Percentiles rank a stretch among this genome's conserved stretches.
These are phyloP conservation scores for Chytriomyces hyalinus DNA, from an alignment of 192 early-diverging fungal genomes.

Conservation along the genomic window DNA sequence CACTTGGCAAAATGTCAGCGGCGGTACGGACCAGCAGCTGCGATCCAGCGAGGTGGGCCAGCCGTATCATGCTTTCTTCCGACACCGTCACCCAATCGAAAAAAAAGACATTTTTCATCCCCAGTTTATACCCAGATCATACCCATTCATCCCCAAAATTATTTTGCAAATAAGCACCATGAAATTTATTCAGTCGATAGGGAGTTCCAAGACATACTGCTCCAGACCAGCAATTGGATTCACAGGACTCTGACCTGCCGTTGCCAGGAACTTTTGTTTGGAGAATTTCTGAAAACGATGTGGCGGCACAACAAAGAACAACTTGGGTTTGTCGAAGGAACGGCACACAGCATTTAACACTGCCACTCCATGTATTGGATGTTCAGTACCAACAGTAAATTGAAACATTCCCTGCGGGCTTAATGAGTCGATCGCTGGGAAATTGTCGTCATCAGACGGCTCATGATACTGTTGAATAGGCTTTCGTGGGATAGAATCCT, in stretches of 20 bases:
- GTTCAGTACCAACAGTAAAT: constrained; percentile 37
- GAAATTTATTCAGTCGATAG: constrained; percentile 18
- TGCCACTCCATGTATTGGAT: constrained; percentile 35
- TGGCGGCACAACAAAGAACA: not conserved
- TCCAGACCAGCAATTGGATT: constrained; percentile 16
- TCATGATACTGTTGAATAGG: constrained; percentile 33
- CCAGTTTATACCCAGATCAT: too few relatives aligned
- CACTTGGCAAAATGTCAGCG: too few relatives aligned
- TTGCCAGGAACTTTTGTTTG: constrained; percentile 32
- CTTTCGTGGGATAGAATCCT: constrained; percentile 28
- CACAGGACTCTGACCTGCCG: not conserved
- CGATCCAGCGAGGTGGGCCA: too few relatives aligned
- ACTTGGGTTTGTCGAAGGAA: constrained; percentile 19
- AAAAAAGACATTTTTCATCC: too few relatives aligned
- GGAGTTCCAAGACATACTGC: constrained; percentile 38
- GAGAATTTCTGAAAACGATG: constrained; percentile 1
- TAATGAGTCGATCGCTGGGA: constrained; percentile 37
- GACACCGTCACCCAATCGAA: too few relatives aligned
- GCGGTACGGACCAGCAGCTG: too few relatives aligned
- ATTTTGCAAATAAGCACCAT: not conserved
- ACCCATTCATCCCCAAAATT: too few relatives aligned
- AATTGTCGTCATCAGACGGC: constrained; percentile 39
- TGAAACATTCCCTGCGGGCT: constrained; percentile 44
- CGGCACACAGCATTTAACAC: constrained; percentile 13
- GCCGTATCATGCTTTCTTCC: too few relatives aligned